Evolutionary conservation across 176 grass and related monocot species (phyloP), one percentile per base, ranked within the genome.

Genomic region (Stipa capillata): DNA sequence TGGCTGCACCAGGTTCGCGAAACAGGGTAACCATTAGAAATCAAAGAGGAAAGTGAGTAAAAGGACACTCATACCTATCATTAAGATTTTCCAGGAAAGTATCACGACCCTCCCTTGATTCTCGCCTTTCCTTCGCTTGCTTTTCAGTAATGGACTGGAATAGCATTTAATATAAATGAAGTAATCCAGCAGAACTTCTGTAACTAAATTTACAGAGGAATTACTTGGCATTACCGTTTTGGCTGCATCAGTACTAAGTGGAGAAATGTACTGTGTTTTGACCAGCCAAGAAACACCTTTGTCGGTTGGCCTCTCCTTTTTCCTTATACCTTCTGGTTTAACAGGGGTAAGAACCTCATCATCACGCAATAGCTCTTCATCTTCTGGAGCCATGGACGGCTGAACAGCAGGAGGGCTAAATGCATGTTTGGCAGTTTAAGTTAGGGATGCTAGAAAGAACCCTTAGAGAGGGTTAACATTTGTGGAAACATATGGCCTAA

Each of bases 201-300:
- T 43, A 89, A 82, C 65, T 77, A 88, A 35, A 81, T 82, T 36
- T 67, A 84, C n/a, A 55, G 27, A 69, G 42, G 54, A 77, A 57
- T 64, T 34, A 69, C 8, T 54, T 74, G 35, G 51, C 11, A 71
- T 58, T 93, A 99, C 96, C 90, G 23, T 85, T 87, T 95, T 99
- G 52, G 96, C 84, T 72, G 90, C 88, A 71, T 99, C 96, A 64
- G 77, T 87, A 45, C 84, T 99, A 24, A 99, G 84, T 52, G 96
- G 91, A 87, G 96, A 99, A 82, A 99, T 99, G 66, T 99, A 99
- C 59, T 99, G 92, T 56, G 96, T 99, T 84, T 99, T 99, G 66
- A 99, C 96, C 86, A 99, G 78, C 96, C 96, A 99, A 85, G 96
- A 93, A 84, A 99, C 86, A 62, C 96, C 96, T 85, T 95, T 86